phyloP scores from a whole-genome alignment of 495 filamentous ascomycete species.

The Chaetomium cochliodes region DNA sequence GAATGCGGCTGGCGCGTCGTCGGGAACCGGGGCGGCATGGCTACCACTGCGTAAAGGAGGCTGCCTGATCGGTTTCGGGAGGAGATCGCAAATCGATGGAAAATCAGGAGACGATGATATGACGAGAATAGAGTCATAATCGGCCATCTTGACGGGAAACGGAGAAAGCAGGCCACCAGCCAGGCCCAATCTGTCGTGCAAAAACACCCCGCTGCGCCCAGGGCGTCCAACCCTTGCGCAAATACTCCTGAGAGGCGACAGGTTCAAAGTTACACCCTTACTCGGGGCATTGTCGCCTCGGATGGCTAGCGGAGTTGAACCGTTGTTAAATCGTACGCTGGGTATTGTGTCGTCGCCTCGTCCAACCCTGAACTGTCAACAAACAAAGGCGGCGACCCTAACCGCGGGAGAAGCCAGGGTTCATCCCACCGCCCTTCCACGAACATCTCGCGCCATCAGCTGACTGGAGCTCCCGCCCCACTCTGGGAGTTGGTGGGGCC shows the following conservation, averaged over 20 bases:
- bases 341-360: not conserved
- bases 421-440: slow-evolving; percentile 1
- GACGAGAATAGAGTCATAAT: slow-evolving; percentile 31
- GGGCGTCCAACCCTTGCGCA: slow-evolving; percentile 38
- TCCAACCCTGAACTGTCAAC: not conserved
- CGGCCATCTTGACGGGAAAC: slow-evolving; percentile 36
- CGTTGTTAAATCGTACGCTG: not conserved
- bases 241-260: slow-evolving; percentile 13
- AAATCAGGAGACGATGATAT: slow-evolving; percentile 51
- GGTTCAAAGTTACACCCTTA: not conserved
- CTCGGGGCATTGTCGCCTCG: not conserved
- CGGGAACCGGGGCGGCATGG: slow-evolving; percentile 36
- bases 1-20: slow-evolving; percentile 37
- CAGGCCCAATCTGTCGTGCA: slow-evolving; percentile 33
- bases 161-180: slow-evolving; percentile 39
- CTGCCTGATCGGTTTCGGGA: slow-evolving; percentile 36
- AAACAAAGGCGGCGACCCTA: not conserved
- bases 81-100: slow-evolving; percentile 44
- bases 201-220: slow-evolving; percentile 36
- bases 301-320: not conserved
- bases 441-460: slow-evolving; percentile 32
- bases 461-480: slow-evolving; percentile 16
- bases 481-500: slow-evolving; percentile 8
- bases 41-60: slow-evolving; percentile 37
- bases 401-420: not conserved